Evolutionary conservation across 495 filamentous ascomycete species (phyloP), one percentile per base, ranked within the genome.

Genomic region (Penicillium egyptiacum): DNA sequence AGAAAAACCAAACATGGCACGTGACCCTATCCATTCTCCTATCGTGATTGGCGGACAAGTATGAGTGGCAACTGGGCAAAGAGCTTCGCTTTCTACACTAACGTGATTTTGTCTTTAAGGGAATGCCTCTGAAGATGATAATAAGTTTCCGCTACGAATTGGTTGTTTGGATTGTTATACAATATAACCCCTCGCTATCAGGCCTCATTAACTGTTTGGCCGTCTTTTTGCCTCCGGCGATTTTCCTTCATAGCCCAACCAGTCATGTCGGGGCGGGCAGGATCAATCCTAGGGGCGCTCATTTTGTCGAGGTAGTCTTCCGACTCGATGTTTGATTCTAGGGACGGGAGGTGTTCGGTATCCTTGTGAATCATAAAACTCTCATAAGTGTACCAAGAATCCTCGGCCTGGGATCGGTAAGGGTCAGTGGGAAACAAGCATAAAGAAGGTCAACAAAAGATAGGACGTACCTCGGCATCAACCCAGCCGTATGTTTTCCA

Each of bases 401-500:
- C 85, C 41, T 81, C 76, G 14, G 75, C 79, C 81, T 84, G 55
- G n/a, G 44, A 45, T 17, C 23, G 10, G 4, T 20, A n/a, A 25
- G 16, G 2, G 47, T 75, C 50, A 75, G 53, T 39, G 67, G 33
- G 59, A 17, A 9, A 19, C 9, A 16, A 23, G 22, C 20, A 17
- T 42, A n/a, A 35, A 7, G 44, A 56, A 55, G 16, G 44, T 20
- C 19, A 10, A 25, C 26, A 28, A 10, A 22, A 12, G 14, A 39
- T 12, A 17, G 45, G 30, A 57, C 74, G 58, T 68, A 85, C 83
- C 66, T 89, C 85, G 48, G 88, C 85, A 66, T 91, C 88, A 45
- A 86, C 63, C 78, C 87, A 91, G 31, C 79, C 73, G 59, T 87
- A 73, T 28, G 70, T 70, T 50, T 75, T 79, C 88, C 88, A 92